Conservation (phyloP, 768 basidiomycete genomes). For the Rhodotorula diobovata region DNA sequence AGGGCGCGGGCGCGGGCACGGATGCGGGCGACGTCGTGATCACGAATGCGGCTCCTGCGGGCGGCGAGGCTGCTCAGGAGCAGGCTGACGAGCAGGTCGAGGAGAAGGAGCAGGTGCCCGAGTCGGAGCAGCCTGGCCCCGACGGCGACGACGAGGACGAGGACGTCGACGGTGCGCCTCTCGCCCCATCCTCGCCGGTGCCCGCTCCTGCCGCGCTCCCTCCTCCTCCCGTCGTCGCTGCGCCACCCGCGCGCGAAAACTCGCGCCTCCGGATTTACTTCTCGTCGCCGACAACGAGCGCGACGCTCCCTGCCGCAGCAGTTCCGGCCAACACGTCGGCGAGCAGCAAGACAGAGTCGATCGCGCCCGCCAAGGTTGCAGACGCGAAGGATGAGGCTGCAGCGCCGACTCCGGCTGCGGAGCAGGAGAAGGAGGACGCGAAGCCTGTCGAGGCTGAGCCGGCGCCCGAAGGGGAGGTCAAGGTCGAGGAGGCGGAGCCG, state of each 20-base stretch:
- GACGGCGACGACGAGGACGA: not conserved
- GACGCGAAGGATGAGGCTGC: not conserved
- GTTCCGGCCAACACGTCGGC: not conserved
- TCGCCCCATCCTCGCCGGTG: not conserved
- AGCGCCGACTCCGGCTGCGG: not conserved
- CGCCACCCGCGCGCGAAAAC: conserved; percentile 43
- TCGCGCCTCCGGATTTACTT: conserved; percentile 52
- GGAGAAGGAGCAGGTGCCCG: conserved; percentile 6
- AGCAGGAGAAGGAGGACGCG: conserved; percentile 27
- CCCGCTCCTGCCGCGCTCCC: not conserved
- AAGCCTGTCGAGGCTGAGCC: not conserved
- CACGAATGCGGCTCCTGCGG: not conserved
- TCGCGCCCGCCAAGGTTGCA: not conserved
- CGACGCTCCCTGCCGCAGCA: not conserved
- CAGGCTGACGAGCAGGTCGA: not conserved
- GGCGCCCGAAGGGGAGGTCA: conserved; percentile 6
- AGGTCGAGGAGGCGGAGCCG: conserved; percentile 17
- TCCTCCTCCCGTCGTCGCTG: not conserved
- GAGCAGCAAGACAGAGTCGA: not conserved
- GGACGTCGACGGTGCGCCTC: conserved; percentile 1
- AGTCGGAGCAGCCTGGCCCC: conserved; percentile 29
- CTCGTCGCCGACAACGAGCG: conserved; percentile 45
- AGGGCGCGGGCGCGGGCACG: not conserved
- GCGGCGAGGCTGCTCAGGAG: not conserved
- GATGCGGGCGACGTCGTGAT: not conserved